Conservation (phyloP, 2,329 filamentous ascomycete species). For the Microsporum ferrugineum region DNA sequence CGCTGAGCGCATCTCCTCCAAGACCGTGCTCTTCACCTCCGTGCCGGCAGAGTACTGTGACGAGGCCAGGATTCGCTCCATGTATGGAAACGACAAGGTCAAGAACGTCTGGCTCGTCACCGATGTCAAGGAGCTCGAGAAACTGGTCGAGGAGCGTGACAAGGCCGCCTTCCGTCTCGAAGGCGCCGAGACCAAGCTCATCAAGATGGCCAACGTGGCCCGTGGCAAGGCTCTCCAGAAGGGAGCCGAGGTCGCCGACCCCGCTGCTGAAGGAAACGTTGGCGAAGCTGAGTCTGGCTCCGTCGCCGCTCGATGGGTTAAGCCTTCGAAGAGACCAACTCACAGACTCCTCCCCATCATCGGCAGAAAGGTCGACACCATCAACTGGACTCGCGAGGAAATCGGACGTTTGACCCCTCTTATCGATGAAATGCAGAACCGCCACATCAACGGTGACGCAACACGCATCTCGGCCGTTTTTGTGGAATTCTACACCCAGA, state of each 20-base stretch:
- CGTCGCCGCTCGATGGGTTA: constrained; percentile 63
- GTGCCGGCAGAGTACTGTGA: constrained; percentile 70
- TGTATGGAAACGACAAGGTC: constrained; percentile 68
- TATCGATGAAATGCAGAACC: constrained; percentile 55
- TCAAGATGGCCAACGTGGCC: constrained; percentile 63
- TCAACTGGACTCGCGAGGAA: constrained; percentile 74
- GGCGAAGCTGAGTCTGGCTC: constrained; percentile 54
- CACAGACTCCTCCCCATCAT: constrained; percentile 61
- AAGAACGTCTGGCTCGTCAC: constrained; percentile 75
- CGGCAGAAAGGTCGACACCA: constrained; percentile 86
- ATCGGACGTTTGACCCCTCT: constrained; percentile 63
- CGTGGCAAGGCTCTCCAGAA: constrained; percentile 59
- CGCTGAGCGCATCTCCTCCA: constrained; percentile 72
- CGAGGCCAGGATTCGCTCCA: constrained; percentile 60
- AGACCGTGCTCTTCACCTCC: constrained; percentile 79
- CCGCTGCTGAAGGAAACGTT: constrained; percentile 29
- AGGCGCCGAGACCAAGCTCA: constrained; percentile 72
- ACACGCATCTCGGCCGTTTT: constrained; percentile 68
- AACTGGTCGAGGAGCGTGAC: constrained; percentile 71
- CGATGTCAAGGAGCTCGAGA: constrained; percentile 64
- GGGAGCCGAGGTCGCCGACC: constrained; percentile 30
- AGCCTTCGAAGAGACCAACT: constrained; percentile 65
- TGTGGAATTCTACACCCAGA: constrained; percentile 74
- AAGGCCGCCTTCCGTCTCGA: constrained; percentile 72
- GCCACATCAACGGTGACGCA: constrained; percentile 54